Evolutionary conservation across 1,139 yeast species (phyloP).

Genomic region (Suhomyces choctaworum): DNA sequence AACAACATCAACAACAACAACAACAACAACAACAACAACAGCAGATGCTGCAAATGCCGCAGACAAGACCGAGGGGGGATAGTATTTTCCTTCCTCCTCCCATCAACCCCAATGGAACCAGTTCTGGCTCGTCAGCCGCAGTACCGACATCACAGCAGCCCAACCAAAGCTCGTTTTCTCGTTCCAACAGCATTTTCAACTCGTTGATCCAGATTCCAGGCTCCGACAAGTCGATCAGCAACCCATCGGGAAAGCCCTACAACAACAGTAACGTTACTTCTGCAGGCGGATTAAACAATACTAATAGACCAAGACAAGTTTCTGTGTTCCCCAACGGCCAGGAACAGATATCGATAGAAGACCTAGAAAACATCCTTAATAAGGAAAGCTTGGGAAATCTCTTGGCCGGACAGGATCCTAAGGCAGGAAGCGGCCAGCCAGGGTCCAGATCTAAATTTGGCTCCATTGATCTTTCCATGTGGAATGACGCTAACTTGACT

Average conservation of each 20-base stretch:
- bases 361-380: constrained; percentile 45
- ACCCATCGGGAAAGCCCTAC: constrained; percentile 18
- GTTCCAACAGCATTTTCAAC: constrained; percentile 47
- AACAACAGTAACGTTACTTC: constrained; percentile 13
- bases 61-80: constrained; percentile 23
- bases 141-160: too few relatives aligned
- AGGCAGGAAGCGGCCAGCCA: constrained; percentile 10
- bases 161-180: constrained; percentile 19
- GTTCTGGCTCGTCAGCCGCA: background rate
- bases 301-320: constrained; percentile 15
- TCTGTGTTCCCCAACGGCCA: constrained; percentile 16
- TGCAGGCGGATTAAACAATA: constrained; percentile 19
- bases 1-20: background rate
- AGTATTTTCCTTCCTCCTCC: constrained; percentile 30
- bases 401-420: constrained; percentile 27
- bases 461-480: constrained; percentile 32
- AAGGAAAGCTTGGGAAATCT: constrained; percentile 43
- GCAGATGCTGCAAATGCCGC: constrained; percentile 9
- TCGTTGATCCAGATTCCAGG: constrained; percentile 44
- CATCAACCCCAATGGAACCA: constrained; percentile 10
- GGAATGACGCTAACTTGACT: constrained; percentile 17
- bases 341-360: constrained; percentile 36
- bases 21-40: constrained; percentile 5
- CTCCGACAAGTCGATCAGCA: constrained; percentile 38
- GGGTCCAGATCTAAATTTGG: constrained; percentile 24